Conservation (phyloP, 1,284 basidiomycete genomes). For the Boletus mariae region DNA sequence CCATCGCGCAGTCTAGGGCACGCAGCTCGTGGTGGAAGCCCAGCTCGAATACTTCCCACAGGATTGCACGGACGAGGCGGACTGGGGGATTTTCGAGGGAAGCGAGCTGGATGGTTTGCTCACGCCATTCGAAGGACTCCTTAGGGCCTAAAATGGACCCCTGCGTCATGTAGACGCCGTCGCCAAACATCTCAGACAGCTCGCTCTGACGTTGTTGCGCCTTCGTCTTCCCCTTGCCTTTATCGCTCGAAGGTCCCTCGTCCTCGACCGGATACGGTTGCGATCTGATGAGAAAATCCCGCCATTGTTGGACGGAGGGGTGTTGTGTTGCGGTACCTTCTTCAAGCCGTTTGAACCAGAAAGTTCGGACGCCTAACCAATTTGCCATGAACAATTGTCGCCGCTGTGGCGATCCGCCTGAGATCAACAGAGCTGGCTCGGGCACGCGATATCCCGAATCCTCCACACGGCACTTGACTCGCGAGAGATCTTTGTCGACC, state of each 20-base stretch:
- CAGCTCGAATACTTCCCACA: neutral
- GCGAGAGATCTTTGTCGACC: neutral
- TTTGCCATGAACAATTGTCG: conserved; percentile 1
- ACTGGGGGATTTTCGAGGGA: neutral
- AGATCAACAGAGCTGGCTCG: conserved; percentile 5
- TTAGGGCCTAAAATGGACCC: neutral
- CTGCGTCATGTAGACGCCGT: neutral
- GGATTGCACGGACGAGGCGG: neutral
- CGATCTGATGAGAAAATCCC: neutral
- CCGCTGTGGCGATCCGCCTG: neutral
- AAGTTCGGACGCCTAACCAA: neutral
- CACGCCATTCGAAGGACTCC: neutral
- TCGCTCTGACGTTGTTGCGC: neutral
- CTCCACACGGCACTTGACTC: neutral
- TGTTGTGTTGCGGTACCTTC: neutral
- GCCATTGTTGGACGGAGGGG: neutral
- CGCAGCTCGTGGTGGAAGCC: neutral
- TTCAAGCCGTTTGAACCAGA: neutral
- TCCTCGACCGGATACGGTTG: neutral
- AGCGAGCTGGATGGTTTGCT: neutral
- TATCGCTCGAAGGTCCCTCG: neutral
- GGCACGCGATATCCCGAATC: conserved; percentile 8
- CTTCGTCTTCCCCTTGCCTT: neutral
- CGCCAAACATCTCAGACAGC: neutral
- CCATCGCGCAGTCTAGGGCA: neutral